Percentiles rank a stretch among this genome's conserved stretches.
Conservation (phyloP, 2,329 filamentous ascomycete genomes). For the Xylaria sp. region DNA sequence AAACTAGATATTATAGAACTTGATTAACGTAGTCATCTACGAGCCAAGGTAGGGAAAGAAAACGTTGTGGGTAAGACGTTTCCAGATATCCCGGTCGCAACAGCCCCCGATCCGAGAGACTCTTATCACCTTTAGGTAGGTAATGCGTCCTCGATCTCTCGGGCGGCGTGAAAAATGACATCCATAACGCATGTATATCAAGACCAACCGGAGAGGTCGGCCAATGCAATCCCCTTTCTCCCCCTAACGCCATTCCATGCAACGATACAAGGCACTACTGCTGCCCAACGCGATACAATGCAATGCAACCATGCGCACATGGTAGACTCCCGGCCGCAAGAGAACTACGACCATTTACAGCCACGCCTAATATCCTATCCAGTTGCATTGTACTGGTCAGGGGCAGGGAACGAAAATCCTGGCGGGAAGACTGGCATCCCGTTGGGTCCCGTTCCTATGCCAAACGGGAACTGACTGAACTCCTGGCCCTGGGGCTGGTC, state of each 20-base stretch:
- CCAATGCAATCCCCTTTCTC: slow-evolving; percentile 10
- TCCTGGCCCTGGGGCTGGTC: slow-evolving; percentile 41
- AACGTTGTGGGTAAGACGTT: background rate
- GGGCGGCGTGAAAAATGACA: background rate
- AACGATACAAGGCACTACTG: slow-evolving; percentile 27
- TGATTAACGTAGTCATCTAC: background rate
- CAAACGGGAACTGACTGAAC: slow-evolving; percentile 56
- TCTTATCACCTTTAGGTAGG: background rate
- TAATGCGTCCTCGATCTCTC: background rate
- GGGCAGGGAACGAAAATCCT: slow-evolving; percentile 56
- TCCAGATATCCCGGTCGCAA: background rate
- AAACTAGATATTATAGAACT: background rate
- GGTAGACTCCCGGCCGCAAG: background rate
- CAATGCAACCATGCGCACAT: slow-evolving; percentile 5
- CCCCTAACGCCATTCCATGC: slow-evolving; percentile 35
- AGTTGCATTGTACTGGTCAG: slow-evolving; percentile 42
- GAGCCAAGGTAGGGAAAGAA: background rate
- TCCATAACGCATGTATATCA: slow-evolving; percentile 20
- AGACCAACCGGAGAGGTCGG: slow-evolving; percentile 20
- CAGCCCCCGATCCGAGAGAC: background rate
- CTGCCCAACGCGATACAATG: slow-evolving; percentile 13
- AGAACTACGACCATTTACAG: background rate
- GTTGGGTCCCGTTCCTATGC: slow-evolving; percentile 58
- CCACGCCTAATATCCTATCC: slow-evolving; percentile 10
- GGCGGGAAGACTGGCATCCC: slow-evolving; percentile 63